These are phyloP conservation scores for Eucalyptus paniculata DNA, from an alignment of 345 rosid genomes.

Conservation along the genomic window DNA sequence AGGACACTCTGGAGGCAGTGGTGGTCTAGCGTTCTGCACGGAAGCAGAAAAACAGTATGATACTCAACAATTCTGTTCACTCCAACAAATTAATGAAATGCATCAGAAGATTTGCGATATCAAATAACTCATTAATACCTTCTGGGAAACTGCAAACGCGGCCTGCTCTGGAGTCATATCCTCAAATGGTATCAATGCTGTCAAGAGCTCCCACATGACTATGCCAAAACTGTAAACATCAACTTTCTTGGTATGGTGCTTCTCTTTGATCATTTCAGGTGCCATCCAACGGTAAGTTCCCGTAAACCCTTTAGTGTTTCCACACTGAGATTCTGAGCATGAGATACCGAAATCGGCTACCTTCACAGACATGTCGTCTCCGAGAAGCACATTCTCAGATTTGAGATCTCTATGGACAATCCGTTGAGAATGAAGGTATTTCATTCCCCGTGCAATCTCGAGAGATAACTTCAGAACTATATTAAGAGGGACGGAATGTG, in stretches of 20 bases:
- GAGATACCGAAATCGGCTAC: constrained; percentile 81
- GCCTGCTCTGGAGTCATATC: constrained; percentile 81
- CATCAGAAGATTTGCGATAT: background rate
- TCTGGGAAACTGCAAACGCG: constrained; percentile 75
- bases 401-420: constrained; percentile 72
- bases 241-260: constrained; percentile 64
- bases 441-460: constrained; percentile 71
- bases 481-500: constrained; percentile 45
- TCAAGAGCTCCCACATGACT: constrained; percentile 72
- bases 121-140: constrained; percentile 23
- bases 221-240: constrained; percentile 80
- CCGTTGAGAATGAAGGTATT: constrained; percentile 62
- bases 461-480: constrained; percentile 53
- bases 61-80: background rate
- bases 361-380: constrained; percentile 54
- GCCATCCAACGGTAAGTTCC: constrained; percentile 91
- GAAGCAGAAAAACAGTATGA: background rate
- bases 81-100: background rate
- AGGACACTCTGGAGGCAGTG: constrained; percentile 46
- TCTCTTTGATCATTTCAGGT: constrained; percentile 77
- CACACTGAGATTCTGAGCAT: constrained; percentile 60
- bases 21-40: constrained; percentile 62
- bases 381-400: constrained; percentile 64
- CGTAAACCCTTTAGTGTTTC: constrained; percentile 53
- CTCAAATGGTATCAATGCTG: constrained; percentile 58